Conservation (phyloP, 2,329 filamentous ascomycete species). For the Microdochium bolleyi region DNA sequence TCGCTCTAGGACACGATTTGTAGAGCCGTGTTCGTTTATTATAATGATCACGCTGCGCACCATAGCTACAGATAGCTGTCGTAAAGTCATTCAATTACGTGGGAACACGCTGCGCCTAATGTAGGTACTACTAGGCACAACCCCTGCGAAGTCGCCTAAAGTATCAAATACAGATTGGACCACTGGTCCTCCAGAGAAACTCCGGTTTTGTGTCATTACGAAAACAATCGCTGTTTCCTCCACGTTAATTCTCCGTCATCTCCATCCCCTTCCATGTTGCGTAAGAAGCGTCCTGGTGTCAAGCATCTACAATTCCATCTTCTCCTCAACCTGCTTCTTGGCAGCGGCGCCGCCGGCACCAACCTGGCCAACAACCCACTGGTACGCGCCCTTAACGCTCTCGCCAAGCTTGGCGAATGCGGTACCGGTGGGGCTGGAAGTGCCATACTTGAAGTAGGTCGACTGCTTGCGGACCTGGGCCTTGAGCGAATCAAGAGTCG, state of each 20-base stretch:
- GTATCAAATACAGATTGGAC: neutral
- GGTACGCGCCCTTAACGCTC: slow-evolving; percentile 35
- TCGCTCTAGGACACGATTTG: too few relatives aligned
- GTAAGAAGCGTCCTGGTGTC: neutral
- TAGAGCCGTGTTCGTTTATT: too few relatives aligned
- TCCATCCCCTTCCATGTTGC: neutral
- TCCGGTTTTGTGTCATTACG: neutral
- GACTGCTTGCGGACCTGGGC: slow-evolving; percentile 65
- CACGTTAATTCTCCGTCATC: neutral
- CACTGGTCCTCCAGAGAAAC: neutral
- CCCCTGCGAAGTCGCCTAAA: neutral
- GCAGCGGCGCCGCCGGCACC: slow-evolving; percentile 38
- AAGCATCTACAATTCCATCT: slow-evolving; percentile 39
- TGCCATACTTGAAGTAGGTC: slow-evolving; percentile 72
- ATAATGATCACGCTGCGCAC: too few relatives aligned
- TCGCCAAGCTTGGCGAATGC: slow-evolving; percentile 56
- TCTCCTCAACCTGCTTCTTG: slow-evolving; percentile 37
- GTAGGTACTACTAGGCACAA: neutral
- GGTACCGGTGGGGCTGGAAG: slow-evolving; percentile 55
- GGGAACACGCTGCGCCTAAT: neutral
- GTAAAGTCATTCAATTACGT: neutral
- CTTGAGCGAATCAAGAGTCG: slow-evolving; percentile 59
- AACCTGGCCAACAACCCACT: slow-evolving; percentile 44
- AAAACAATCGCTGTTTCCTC: neutral
- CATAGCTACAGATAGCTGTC: too few relatives aligned